Evolutionary conservation across 2,329 filamentous ascomycete species (phyloP), one percentile per base, ranked within the genome.

Genomic region (Fusarium falciforme): DNA sequence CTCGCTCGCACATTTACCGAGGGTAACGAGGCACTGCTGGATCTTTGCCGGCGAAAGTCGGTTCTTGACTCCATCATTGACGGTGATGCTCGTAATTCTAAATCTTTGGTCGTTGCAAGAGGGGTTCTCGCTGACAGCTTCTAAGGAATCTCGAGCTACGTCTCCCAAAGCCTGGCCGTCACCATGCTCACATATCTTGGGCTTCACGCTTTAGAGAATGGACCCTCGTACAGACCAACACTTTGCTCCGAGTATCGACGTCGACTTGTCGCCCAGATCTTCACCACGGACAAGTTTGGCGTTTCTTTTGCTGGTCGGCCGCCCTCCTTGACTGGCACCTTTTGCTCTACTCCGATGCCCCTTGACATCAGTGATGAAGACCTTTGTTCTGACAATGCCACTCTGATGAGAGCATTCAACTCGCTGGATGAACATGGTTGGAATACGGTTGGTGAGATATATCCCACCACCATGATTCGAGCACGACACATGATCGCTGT

Each of bases 111-210:
- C 35, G 8, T 25, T 14, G 22, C 38, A 17, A 27, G 7, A 49
- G 2, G 16, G 17, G 16, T 16, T 52, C 25, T 29, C 7, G 6
- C 44, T 52, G 17, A 25, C 14, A 52, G 8, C 17, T 25, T 49
- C 27, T 8, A 4, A 29, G 44, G 44, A 52, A 52, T 52, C 44
- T 52, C 44, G 44, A 52, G 44, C 22, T 52, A 29, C 27, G 44
- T 52, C 44, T 62, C 31, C 20, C 57, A 57, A 7, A 60, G 64
- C 17, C 58, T 62, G 14, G 44, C 25, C n/a, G 35, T 67, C 6
- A 49, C 64, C 4, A 59, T 67, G 5, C 42, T 54, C 14, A 67
- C 59, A 14, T 62, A 57, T 62, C 16, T 67, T 11, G 64, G 64
- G 12, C 16, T 62, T 5, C 58, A 67, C 52, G 58, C 44, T 17